Evolutionary conservation across 129 eudicot species (phyloP), one percentile per base, ranked within the genome.

Genomic region (Solidago caesia): DNA sequence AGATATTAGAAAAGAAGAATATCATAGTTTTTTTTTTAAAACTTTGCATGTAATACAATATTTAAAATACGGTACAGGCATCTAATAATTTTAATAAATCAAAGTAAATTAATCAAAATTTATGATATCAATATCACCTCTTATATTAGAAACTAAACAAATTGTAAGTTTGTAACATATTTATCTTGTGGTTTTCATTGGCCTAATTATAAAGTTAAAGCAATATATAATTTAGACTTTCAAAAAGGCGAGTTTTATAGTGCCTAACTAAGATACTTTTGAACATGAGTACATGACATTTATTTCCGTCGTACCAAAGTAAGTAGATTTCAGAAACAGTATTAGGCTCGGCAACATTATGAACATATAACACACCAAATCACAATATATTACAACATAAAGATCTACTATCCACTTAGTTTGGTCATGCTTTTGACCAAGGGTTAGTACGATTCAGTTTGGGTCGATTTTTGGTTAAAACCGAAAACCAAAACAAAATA

Each of bases 201-300:
- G 67, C 66, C 44, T 25, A 57, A 72, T 57, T 33, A 33, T 33
- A 44, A 55, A 72, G 44, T 44, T 72, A 33, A 33, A 3, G 39
- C 47, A 11, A 72, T 11, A 46, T 58, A 44, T 44, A 47, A 74
- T 62, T 74, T 61, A 61, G 48, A 29, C 48, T 29, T 61, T 74
- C 4, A 51, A 14, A 65, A 66, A 75, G 56, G 25, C 45, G 10
- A 45, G n/a, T 26, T 71, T 26, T 71, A n/a, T 26, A 45, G 15
- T 45, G 47, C 44, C 77, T 60, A 73, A 70, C 74, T 58, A n/a
- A 58, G 63, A 58, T 72, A 27, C 68, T 58, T 58, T 12, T 16
- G 15, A 58, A 58, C 26, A 44, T 68, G 73, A 46, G 15, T 43
- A 58, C 26, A 60, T 68, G 73, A 46, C 11, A 68, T 46, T 47